These are phyloP conservation scores for Ceraceosorus bombacis DNA, from an alignment of 1,284 basidiomycete genomes.

Conservation along the genomic window DNA sequence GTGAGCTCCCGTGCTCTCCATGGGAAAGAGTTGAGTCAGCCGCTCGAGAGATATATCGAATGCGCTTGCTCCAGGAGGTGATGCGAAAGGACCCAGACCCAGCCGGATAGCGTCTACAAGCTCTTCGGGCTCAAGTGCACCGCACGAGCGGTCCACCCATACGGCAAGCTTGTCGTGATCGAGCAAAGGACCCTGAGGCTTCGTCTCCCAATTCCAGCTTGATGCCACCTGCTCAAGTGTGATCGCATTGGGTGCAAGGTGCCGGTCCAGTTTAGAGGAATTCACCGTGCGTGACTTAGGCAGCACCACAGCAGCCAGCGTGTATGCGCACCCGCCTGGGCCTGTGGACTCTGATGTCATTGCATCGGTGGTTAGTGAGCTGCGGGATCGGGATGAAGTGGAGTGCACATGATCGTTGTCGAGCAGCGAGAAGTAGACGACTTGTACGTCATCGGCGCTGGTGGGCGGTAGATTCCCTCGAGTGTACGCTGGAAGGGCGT, in stretches of 20 bases:
- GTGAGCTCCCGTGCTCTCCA: no score
- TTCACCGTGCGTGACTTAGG: slow-evolving; percentile 24
- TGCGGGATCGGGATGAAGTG: no score
- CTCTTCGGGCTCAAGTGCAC: slow-evolving; percentile 24
- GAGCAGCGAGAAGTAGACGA: slow-evolving; percentile 17
- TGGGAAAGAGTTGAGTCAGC: no score
- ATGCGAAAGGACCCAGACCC: no score
- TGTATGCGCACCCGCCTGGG: slow-evolving; percentile 10
- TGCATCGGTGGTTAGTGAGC: no score
- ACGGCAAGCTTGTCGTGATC: slow-evolving; percentile 23
- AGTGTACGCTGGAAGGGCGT: slow-evolving; percentile 18
- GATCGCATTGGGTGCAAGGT: slow-evolving; percentile 5
- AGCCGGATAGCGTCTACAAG: slow-evolving; percentile 12
- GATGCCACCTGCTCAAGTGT: no score
- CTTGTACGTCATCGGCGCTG: slow-evolving; percentile 17
- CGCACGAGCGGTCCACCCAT: slow-evolving; percentile 25
- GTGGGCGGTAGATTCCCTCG: slow-evolving; percentile 9
- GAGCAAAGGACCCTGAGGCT: slow-evolving; percentile 33
- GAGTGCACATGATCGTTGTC: no score
- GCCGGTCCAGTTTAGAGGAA: slow-evolving; percentile 28
- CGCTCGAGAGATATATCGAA: no score
- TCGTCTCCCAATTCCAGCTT: slow-evolving; percentile 35
- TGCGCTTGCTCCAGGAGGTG: no score
- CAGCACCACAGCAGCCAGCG: slow-evolving; percentile 30
- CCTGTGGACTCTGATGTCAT: slow-evolving; percentile 6